Evolutionary conservation across 176 grass and related monocot genomes (phyloP), one percentile per base, ranked within the genome.

Genomic region (Puccinellia tenuiflora): DNA sequence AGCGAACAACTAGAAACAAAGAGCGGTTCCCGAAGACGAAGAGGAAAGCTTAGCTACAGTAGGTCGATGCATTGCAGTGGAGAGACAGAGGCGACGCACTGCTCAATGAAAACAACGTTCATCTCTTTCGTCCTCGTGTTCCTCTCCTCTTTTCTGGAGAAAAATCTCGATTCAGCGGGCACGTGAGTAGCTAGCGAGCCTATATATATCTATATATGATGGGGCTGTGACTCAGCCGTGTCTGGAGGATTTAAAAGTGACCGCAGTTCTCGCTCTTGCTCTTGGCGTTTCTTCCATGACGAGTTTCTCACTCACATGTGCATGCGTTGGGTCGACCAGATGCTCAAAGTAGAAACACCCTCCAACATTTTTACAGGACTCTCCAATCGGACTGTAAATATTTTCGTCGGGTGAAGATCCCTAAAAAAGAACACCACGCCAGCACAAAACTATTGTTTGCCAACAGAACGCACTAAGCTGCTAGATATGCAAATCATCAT

Each of bases 181-280:
- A 79, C 68, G 83, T 79, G 75, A 46, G 68, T 34, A 68, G 83
- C 83, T 20, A n/a, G n/a, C n/a, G n/a, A n/a, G n/a, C n/a, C n/a
- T n/a, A n/a, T n/a, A n/a, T n/a, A n/a, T n/a, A n/a, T n/a, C n/a
- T n/a, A n/a, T n/a, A n/a, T n/a, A n/a, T n/a, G n/a, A 40, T 12
- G 51, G 79, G 63, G 75, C 63, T 22, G 18, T 52, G 83, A 42
- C n/a, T 20, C 15, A 21, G 67, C 37, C 9, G 67, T 42, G 31
- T 35, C 30, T 14, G 60, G 60, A 17, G 60, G 26, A n/a, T n/a
- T n/a, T n/a, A n/a, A 31, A 63, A 63, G 26, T 63, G 60, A 30
- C 22, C 60, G 26, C 60, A 31, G 28, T n/a, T 65, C 31, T 65
- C 62, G 5, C 29, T 18, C 14, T 8, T 28, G 5, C 60, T 9